Evolutionary conservation across 2,329 filamentous ascomycete species (phyloP), one percentile per base, ranked within the genome.

Genomic region (Cadophora malorum): DNA sequence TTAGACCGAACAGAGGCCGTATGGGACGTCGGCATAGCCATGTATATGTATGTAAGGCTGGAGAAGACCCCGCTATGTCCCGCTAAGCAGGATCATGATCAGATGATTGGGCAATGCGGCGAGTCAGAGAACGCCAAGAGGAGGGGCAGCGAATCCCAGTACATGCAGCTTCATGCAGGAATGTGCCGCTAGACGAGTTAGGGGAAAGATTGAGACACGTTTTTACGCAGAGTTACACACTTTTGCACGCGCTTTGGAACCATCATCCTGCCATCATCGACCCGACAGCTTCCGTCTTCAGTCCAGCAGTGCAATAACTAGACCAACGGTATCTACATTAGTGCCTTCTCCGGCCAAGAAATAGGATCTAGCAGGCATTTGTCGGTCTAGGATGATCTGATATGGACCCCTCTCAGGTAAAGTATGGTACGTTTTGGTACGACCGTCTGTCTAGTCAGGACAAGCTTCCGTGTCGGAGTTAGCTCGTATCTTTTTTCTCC

Each of bases 401-500:
- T 14, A 19, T 10, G 41, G 16, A 45, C 4, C 10, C 4, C 3
- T 19, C 14, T 49, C 5, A 49, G 45, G 45, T 21, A 49, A n/a
- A 49, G 19, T 49, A n/a, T 21, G 19, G 45, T 10, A 21, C 5
- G 19, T 49, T 55, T 33, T 55, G 52, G 19, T 55, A 33, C 52
- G 52, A 55, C 25, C 28, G 28, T 19, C 16, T 19, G 25, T 55
- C 52, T 33, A 38, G 56, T 9, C 33, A 23, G 35, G 56, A 41
- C 56, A 58, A 59, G 56, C 56, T 59, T 35, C 33, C 56, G 45
- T n/a, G 10, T 28, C 64, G 52, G 65, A 50, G 28, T 45, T 59
- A 67, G 28, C 23, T 63, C 65, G 52, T 63, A 63, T 59, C 65
- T 59, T 23, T 14, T 25, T 35, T 21, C 31, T 31, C 25, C 10